phyloP scores from a whole-genome alignment of 306 rosid species.

The Dalbergia oliveri region DNA sequence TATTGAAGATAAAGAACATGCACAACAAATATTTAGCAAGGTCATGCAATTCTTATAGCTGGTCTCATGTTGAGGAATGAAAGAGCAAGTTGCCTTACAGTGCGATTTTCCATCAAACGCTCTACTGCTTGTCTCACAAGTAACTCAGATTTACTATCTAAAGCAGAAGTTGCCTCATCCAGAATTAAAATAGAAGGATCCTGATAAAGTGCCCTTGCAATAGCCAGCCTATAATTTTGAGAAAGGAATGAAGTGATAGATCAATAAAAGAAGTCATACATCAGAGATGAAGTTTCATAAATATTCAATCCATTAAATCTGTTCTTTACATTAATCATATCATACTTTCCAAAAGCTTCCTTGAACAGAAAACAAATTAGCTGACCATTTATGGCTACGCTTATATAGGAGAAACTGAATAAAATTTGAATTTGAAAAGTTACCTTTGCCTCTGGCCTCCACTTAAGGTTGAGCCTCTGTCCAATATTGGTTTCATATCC shows the following conservation, averaged over 20 bases:
- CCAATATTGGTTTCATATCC: conserved; percentile 82
- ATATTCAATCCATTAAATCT: conserved; percentile 11
- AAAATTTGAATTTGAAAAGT: conserved; percentile 30
- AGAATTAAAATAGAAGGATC: conserved; percentile 78
- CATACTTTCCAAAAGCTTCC: conserved; percentile 13
- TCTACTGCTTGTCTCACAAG: conserved; percentile 79
- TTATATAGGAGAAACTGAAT: conserved; percentile 14
- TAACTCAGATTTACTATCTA: conserved; percentile 84
- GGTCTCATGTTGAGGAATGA: conserved; percentile 7
- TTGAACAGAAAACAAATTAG: conserved; percentile 8
- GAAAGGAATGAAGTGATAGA: conserved; percentile 20
- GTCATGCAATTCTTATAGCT: conserved; percentile 19
- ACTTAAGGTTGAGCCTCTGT: conserved; percentile 88
- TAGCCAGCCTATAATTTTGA: conserved; percentile 71
- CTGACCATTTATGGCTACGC: conserved; percentile 16
- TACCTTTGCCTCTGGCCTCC: conserved; percentile 98
- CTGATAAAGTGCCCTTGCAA: conserved; percentile 89
- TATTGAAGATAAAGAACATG: neutral
- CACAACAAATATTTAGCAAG: conserved; percentile 19
- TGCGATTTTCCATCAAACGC: conserved; percentile 81
- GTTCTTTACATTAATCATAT: conserved; percentile 4
- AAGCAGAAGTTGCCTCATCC: conserved; percentile 94
- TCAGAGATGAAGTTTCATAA: conserved; percentile 5
- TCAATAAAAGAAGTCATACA: conserved; percentile 12
- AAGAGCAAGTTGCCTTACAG: conserved; percentile 57